Evolutionary conservation across 441 rosid genomes (phyloP).

Genomic region (Adansonia grandidieri): DNA sequence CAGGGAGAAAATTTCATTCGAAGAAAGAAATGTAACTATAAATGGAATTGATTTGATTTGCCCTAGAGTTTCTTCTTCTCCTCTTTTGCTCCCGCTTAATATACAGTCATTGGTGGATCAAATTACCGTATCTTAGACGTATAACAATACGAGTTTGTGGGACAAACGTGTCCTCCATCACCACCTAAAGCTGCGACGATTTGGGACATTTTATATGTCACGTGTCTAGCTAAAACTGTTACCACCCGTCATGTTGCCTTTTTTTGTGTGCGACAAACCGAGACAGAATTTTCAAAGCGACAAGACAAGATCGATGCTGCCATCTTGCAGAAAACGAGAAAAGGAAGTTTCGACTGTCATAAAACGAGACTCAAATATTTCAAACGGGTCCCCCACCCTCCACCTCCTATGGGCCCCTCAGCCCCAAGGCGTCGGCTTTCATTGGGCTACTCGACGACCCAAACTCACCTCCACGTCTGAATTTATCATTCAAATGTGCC

Average conservation of each 20-base stretch:
- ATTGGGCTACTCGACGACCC: neutral
- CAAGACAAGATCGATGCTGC: slow-evolving; percentile 14
- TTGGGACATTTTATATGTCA: neutral
- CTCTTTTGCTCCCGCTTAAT: too few relatives aligned
- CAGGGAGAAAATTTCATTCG: neutral
- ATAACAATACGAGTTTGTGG: neutral
- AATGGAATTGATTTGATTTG: neutral
- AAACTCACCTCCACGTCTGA: neutral
- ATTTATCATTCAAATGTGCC: neutral
- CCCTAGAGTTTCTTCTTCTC: neutral
- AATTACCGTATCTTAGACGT: slow-evolving; percentile 9
- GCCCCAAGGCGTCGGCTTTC: neutral
- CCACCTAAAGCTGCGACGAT: neutral
- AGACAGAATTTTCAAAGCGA: slow-evolving; percentile 30
- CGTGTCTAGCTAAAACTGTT: slow-evolving; percentile 13
- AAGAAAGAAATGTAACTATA: neutral
- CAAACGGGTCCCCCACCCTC: too few relatives aligned
- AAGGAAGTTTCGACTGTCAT: slow-evolving; percentile 7
- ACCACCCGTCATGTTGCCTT: neutral
- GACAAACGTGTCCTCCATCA: neutral
- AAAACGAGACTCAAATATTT: neutral
- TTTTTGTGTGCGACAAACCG: slow-evolving; percentile 14
- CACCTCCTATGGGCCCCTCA: too few relatives aligned
- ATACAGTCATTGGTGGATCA: neutral
- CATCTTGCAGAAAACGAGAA: slow-evolving; percentile 12